phyloP scores from a whole-genome alignment of 345 rosid genomes.

The Euclidium syriacum region DNA sequence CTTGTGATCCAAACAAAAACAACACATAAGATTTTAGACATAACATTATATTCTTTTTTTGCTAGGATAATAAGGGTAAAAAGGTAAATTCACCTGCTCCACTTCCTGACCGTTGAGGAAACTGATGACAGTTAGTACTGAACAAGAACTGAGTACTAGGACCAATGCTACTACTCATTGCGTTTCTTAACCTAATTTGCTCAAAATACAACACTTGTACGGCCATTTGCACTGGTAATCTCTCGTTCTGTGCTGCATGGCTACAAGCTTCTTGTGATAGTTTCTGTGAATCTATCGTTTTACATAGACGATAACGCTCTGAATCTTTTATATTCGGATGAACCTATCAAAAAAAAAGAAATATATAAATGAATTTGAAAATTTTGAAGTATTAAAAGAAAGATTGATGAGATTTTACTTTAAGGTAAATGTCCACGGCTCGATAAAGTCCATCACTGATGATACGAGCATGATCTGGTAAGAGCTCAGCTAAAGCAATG shows the following conservation, averaged over 20 bases:
- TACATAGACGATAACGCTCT: slow-evolving; percentile 85
- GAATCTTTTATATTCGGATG: slow-evolving; percentile 89
- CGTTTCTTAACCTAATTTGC: slow-evolving; percentile 89
- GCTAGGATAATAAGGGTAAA: not conserved
- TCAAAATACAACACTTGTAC: slow-evolving; percentile 90
- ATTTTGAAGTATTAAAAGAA: not conserved
- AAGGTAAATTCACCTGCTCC: slow-evolving; percentile 45
- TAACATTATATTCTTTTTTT: too few relatives aligned
- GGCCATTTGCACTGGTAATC: slow-evolving; percentile 94
- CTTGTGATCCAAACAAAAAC: slow-evolving; percentile 12
- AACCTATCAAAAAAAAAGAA: slow-evolving; percentile 38
- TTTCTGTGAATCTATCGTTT: slow-evolving; percentile 89
- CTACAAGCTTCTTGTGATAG: slow-evolving; percentile 99
- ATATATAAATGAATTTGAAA: not conserved
- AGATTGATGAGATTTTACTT: slow-evolving; percentile 35
- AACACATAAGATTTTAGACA: not conserved
- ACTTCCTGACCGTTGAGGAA: slow-evolving; percentile 81
- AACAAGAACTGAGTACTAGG: slow-evolving; percentile 74
- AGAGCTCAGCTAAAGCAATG: slow-evolving; percentile 73
- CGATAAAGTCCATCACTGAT: slow-evolving; percentile 88
- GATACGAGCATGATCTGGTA: slow-evolving; percentile 91
- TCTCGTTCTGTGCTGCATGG: slow-evolving; percentile 95
- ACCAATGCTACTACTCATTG: slow-evolving; percentile 64
- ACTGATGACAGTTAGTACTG: slow-evolving; percentile 46
- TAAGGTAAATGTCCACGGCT: slow-evolving; percentile 89